Evolutionary conservation across 805 yeast genomes (phyloP).

Genomic region (Jamesozyma hellenica): DNA sequence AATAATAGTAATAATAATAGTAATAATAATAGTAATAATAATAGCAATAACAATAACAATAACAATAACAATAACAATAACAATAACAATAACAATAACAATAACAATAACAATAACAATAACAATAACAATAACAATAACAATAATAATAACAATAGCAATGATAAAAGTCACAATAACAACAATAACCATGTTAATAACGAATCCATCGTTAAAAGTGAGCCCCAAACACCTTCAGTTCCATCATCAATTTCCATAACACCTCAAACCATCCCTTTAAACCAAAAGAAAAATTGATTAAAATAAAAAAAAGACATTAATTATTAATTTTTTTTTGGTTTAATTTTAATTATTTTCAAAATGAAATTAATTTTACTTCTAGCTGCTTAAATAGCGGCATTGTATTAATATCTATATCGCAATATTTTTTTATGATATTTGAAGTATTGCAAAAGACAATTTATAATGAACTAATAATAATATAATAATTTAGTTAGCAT

Average conservation of each 20-base stretch:
- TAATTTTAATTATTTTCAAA: neutral
- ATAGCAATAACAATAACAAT: neutral
- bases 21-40: too few species aligned
- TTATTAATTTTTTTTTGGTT: neutral
- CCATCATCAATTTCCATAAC: slow-evolving; percentile 1
- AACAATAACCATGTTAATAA: neutral
- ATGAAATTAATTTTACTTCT: neutral
- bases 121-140: too few species aligned
- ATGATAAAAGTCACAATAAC: neutral
- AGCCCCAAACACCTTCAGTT: neutral
- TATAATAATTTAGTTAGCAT: too few species aligned
- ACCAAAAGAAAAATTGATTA: slow-evolving; percentile 8
- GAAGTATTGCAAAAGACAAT: neutral
- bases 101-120: neutral
- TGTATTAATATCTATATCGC: slow-evolving; percentile 3
- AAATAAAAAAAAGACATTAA: too few species aligned
- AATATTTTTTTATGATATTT: too few species aligned
- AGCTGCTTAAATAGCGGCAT: neutral
- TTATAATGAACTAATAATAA: too few species aligned
- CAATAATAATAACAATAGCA: too few species aligned
- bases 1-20: too few species aligned
- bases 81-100: neutral
- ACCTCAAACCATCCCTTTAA: slow-evolving; percentile 4
- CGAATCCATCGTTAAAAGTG: slow-evolving; percentile 2
- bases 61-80: neutral